Conservation (phyloP, 2,329 filamentous ascomycete species). For the Bisporella sp. region DNA sequence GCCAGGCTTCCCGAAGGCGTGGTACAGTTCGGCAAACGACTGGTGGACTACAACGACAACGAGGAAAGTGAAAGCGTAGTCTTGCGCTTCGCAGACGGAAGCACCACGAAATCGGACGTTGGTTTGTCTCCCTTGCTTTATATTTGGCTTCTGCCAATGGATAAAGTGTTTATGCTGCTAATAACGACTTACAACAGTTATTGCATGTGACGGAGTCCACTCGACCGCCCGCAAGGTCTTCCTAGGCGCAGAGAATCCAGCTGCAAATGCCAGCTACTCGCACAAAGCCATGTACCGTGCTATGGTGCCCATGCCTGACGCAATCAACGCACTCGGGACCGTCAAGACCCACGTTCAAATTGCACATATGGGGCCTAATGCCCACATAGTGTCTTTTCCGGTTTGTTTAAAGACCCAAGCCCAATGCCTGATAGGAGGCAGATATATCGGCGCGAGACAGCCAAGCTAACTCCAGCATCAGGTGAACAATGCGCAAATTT, state of each 20-base stretch:
- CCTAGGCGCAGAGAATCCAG: conserved; percentile 38
- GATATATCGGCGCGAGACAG: too few relatives aligned
- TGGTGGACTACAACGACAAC: conserved; percentile 17
- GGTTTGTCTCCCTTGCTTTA: too few relatives aligned
- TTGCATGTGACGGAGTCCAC: conserved; percentile 30
- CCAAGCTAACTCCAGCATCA: too few relatives aligned
- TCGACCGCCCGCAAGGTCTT: conserved; percentile 43
- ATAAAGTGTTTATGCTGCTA: too few relatives aligned
- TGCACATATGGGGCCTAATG: conserved; percentile 48
- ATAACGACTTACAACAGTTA: too few relatives aligned
- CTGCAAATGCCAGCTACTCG: conserved; percentile 41
- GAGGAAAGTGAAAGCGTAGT: conserved; percentile 16
- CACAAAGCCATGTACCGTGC: conserved; percentile 53
- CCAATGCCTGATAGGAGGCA: too few relatives aligned
- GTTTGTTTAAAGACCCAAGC: conserved; percentile 44
- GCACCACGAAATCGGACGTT: conserved; percentile 31
- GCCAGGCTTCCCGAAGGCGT: conserved; percentile 28
- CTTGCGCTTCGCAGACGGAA: conserved; percentile 36
- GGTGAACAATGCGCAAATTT: too few relatives aligned
- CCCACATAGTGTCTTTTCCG: conserved; percentile 52
- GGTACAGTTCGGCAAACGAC: conserved; percentile 24
- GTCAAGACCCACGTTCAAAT: conserved; percentile 39
- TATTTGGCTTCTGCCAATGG: too few relatives aligned
- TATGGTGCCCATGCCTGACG: conserved; percentile 49
- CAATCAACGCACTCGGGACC: conserved; percentile 38